phyloP scores from a whole-genome alignment of 1,139 yeast species.

The Pichia sp. region DNA sequence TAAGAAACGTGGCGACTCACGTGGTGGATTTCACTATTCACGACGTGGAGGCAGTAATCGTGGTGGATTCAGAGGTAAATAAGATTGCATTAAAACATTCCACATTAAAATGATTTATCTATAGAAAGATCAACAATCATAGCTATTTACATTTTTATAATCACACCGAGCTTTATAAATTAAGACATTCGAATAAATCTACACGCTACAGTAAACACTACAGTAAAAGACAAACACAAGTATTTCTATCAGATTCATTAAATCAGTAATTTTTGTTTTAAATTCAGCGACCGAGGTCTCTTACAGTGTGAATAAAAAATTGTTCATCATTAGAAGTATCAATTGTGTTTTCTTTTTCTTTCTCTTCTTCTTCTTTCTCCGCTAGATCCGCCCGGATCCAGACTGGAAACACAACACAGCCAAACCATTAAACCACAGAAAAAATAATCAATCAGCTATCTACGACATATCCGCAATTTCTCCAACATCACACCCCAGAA shows the following conservation, averaged over 20 bases:
- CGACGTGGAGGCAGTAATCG: slow-evolving; percentile 6
- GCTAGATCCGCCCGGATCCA: slow-evolving; percentile 18
- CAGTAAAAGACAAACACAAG: background rate
- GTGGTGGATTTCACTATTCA: slow-evolving; percentile 5
- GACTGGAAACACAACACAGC: slow-evolving; percentile 8
- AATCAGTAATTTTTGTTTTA: slow-evolving; percentile 53
- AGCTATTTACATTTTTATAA: background rate
- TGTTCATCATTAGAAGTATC: slow-evolving; percentile 30
- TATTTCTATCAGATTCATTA: slow-evolving; percentile 71
- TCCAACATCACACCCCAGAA: slow-evolving; percentile 50
- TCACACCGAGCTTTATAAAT: background rate
- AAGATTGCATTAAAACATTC: background rate
- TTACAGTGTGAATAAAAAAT: slow-evolving; percentile 38
- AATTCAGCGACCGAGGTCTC: slow-evolving; percentile 32
- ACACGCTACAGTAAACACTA: background rate
- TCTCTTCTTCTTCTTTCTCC: slow-evolving; percentile 16
- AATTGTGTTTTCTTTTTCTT: background rate
- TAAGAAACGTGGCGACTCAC: slow-evolving; percentile 3
- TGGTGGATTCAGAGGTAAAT: slow-evolving; percentile 7
- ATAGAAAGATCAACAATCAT: background rate
- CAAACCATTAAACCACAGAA: too few relatives aligned
- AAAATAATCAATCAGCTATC: slow-evolving; percentile 27
- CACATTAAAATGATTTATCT: background rate
- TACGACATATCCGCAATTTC: slow-evolving; percentile 69
- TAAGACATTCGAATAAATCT: too few relatives aligned